phyloP scores from a whole-genome alignment of 164 flowering plant genomes.

The Stephania cephalantha region DNA sequence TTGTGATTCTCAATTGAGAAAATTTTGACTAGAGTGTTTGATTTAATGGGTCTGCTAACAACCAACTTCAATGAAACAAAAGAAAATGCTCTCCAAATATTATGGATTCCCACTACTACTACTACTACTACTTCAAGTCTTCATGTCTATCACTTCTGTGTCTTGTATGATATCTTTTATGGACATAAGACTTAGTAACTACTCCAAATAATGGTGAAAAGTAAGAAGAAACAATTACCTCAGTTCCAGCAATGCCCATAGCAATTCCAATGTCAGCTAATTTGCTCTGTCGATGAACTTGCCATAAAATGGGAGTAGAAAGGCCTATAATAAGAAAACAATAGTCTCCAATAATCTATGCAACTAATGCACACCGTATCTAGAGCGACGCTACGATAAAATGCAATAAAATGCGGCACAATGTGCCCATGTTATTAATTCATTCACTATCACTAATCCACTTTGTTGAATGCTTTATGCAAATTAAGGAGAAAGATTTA shows the following conservation, averaged over 20 bases:
- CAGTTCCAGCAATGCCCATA: too few species aligned
- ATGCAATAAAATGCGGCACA: too few species aligned
- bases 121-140: background rate
- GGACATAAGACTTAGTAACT: too few species aligned
- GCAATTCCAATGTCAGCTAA: slow-evolving; percentile 35
- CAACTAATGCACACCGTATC: background rate
- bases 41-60: slow-evolving; percentile 21
- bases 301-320: slow-evolving; percentile 4
- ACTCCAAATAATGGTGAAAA: too few species aligned
- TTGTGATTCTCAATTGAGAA: slow-evolving; percentile 18
- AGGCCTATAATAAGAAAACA: background rate
- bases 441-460: too few species aligned
- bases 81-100: slow-evolving; percentile 17
- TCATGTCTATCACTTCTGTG: background rate
- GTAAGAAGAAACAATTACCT: too few species aligned
- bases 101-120: slow-evolving; percentile 17
- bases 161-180: background rate
- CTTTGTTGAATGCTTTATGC: background rate
- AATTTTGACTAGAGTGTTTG: slow-evolving; percentile 6
- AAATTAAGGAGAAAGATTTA: slow-evolving; percentile 26
- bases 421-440: too few species aligned
- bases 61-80: slow-evolving; percentile 20
- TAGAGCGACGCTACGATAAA: background rate
- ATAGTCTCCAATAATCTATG: background rate
- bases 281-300: slow-evolving; percentile 94